Percentiles rank a stretch among this genome's conserved stretches.
Evolutionary conservation across 495 filamentous ascomycete species (phyloP).

Genomic region (Talaromyces nanjingensis): DNA sequence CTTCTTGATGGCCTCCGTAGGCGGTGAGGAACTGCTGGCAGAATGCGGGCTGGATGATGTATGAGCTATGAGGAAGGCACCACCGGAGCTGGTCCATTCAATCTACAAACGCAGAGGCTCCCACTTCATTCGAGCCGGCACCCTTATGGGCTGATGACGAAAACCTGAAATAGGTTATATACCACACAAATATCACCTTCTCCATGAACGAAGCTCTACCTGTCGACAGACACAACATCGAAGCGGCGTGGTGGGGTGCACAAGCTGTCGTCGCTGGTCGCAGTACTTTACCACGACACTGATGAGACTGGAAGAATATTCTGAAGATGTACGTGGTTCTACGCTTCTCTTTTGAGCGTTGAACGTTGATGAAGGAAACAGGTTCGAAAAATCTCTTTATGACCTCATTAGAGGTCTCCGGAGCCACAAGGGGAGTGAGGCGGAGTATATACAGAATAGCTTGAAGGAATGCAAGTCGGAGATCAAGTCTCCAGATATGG

Average conservation of each 20-base stretch:
- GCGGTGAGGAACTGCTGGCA: conserved; percentile 1
- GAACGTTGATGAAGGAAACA: neutral
- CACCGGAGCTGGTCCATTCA: neutral
- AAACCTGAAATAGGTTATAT: neutral
- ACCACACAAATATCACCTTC: neutral
- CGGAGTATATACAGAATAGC: conserved; percentile 84
- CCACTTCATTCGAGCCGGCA: neutral
- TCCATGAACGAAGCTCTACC: neutral
- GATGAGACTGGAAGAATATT: neutral
- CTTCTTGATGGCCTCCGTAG: neutral
- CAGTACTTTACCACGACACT: neutral
- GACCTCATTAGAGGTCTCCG: conserved; percentile 95
- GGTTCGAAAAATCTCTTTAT: conserved; percentile 97
- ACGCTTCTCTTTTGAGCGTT: neutral
- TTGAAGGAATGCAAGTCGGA: conserved; percentile 92
- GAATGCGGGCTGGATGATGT: neutral
- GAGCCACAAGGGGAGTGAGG: conserved; percentile 88
- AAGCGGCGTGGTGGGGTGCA: conserved; percentile 1
- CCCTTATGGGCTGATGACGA: neutral
- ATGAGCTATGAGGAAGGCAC: neutral
- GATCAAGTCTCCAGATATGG: conserved; percentile 86
- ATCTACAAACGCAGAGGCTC: neutral
- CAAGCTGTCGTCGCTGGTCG: neutral
- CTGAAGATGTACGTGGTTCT: neutral
- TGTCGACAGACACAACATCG: neutral